A percentile compares a stretch with the other conserved stretches of the same genome.
Conservation (phyloP, 257 asterid species). For the Lycium barbarum region DNA sequence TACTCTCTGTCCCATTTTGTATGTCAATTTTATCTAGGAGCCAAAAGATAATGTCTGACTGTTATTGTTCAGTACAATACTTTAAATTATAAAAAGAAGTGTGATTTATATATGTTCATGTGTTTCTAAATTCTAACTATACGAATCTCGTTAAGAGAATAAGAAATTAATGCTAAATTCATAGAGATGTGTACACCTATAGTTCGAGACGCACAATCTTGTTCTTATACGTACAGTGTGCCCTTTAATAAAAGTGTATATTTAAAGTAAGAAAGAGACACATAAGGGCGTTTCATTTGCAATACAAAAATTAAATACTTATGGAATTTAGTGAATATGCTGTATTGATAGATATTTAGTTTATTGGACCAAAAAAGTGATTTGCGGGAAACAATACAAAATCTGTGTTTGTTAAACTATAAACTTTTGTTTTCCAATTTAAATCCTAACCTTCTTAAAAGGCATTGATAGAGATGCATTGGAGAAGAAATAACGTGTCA, state of each 20-base stretch:
- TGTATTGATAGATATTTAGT: no score
- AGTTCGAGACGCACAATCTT: neutral
- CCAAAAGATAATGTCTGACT: neutral
- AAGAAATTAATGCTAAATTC: neutral
- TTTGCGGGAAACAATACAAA: no score
- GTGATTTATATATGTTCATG: neutral
- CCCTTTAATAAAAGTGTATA: neutral
- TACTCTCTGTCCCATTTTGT: neutral
- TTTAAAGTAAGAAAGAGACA: no score
- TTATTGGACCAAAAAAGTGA: no score
- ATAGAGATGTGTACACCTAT: neutral
- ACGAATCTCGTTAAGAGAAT: neutral
- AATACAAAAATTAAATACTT: no score
- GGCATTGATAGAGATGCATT: no score
- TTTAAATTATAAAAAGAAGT: neutral
- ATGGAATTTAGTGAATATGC: no score
- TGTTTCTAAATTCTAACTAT: neutral
- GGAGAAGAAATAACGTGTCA: no score
- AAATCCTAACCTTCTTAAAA: no score
- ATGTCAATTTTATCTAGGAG: neutral
- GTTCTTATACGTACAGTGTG: neutral
- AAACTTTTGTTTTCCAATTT: no score
- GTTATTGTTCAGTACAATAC: neutral
- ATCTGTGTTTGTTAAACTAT: no score
- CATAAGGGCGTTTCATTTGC: no score